Evolutionary conservation across 495 filamentous ascomycete genomes (phyloP).

Genomic region (Hypoxylon trugodes): DNA sequence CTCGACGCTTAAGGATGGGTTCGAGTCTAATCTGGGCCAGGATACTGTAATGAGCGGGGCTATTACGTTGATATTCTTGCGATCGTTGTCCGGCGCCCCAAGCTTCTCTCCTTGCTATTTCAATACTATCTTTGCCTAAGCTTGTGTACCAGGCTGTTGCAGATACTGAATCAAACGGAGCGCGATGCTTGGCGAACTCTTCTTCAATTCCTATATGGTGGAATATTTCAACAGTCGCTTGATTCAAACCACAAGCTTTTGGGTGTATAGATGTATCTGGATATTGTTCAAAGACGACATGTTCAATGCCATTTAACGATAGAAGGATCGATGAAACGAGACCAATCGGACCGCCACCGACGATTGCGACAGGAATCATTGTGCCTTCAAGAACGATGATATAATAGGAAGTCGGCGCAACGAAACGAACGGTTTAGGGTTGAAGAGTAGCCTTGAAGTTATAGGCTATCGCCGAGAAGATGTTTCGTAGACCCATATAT

Average conservation of each 20-base stretch:
- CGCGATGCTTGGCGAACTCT: neutral
- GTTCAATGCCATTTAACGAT: neutral
- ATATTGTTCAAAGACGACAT: slow-evolving; percentile 5
- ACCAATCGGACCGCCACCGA: slow-evolving; percentile 1
- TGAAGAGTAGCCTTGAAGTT: too few species aligned
- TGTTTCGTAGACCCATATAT: too few species aligned
- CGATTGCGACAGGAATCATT: slow-evolving; percentile 9
- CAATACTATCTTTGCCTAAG: neutral
- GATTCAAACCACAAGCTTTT: neutral
- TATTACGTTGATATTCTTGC: neutral
- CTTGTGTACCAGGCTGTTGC: slow-evolving; percentile 1
- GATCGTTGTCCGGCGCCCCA: neutral
- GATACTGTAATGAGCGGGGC: neutral
- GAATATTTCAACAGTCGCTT: slow-evolving; percentile 5
- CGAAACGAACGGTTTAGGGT: too few species aligned
- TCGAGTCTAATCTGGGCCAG: slow-evolving; percentile 1
- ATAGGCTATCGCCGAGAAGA: too few species aligned
- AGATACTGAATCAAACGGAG: slow-evolving; percentile 1
- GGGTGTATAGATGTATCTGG: slow-evolving; percentile 1
- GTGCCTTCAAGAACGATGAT: neutral
- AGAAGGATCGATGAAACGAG: slow-evolving; percentile 6
- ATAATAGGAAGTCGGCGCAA: too few species aligned
- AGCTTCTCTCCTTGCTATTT: slow-evolving; percentile 2
- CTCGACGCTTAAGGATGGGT: slow-evolving; percentile 8
- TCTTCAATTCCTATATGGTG: slow-evolving; percentile 2